These are phyloP conservation scores for Cichorium intybus DNA, from an alignment of 140 eudicot genomes.

Conservation along the genomic window DNA sequence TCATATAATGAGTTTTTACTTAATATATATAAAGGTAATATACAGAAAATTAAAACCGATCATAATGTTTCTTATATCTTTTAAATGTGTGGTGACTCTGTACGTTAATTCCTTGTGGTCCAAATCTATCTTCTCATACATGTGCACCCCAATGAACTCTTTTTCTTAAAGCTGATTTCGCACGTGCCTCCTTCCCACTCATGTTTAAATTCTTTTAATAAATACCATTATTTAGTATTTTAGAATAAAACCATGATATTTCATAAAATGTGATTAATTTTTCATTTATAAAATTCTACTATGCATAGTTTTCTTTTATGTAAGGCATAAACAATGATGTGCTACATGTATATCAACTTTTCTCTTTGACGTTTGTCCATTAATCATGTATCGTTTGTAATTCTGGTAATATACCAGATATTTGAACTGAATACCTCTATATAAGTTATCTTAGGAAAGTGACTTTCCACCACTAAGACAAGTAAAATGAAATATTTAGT, in stretches of 20 bases:
- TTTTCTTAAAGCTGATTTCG: constrained; percentile 37
- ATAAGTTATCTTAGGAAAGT: neutral
- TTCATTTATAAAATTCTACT: too few relatives aligned
- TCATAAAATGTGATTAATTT: neutral
- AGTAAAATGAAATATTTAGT: neutral
- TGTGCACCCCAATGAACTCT: constrained; percentile 38
- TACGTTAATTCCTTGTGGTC: constrained; percentile 31
- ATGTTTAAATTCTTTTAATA: constrained; percentile 17
- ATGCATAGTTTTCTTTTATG: neutral
- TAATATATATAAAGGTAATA: neutral
- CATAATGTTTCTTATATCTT: neutral
- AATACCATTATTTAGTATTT: neutral
- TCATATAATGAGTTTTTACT: neutral
- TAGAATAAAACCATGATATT: neutral
- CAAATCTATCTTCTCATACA: constrained; percentile 29
- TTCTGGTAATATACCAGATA: neutral
- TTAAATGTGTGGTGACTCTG: constrained; percentile 14
- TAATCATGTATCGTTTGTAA: neutral
- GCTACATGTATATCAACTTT: neutral
- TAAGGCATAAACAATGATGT: neutral
- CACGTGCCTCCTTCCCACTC: constrained; percentile 44
- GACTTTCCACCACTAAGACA: neutral
- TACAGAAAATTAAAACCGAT: neutral
- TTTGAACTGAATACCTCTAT: too few relatives aligned
- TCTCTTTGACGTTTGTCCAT: neutral